Conservation (phyloP, 257 asterid genomes). For the Capsicum rhomboideum region DNA sequence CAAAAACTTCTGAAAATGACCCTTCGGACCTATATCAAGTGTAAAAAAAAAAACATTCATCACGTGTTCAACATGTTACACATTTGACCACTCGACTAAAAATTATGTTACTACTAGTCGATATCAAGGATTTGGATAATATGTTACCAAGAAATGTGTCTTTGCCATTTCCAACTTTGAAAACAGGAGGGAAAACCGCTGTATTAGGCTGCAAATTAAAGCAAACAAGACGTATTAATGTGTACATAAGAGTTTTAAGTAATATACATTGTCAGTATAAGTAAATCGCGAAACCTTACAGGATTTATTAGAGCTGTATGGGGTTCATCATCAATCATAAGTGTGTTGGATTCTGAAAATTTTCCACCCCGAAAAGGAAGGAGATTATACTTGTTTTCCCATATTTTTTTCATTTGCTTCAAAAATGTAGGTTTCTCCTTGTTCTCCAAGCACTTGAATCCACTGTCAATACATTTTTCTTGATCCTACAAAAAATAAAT, state of each 20-base stretch:
- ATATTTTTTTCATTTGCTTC: slow-evolving; percentile 29
- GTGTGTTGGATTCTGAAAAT: slow-evolving; percentile 37
- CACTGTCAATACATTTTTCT: slow-evolving; percentile 39
- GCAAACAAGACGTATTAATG: not conserved
- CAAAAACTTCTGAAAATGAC: slow-evolving; percentile 27
- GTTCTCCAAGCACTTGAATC: slow-evolving; percentile 19
- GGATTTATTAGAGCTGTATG: slow-evolving; percentile 40
- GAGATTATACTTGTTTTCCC: slow-evolving; percentile 16
- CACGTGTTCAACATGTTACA: no score
- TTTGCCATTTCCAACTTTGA: slow-evolving; percentile 16
- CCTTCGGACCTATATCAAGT: slow-evolving; percentile 18
- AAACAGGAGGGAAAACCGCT: slow-evolving; percentile 31
- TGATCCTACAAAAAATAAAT: slow-evolving; percentile 24
- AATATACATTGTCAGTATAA: not conserved
- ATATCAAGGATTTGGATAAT: no score
- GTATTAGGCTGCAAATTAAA: slow-evolving; percentile 35
- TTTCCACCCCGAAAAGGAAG: slow-evolving; percentile 8
- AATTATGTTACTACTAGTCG: no score
- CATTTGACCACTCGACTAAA: no score
- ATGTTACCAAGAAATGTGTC: slow-evolving; percentile 37
- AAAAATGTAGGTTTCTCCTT: slow-evolving; percentile 43
- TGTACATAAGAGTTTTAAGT: not conserved
- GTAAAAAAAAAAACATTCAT: no score
- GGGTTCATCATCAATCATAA: slow-evolving; percentile 49
- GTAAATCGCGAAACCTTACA: slow-evolving; percentile 7